Base-by-base conservation (phyloP, 805 yeast species). In the Kazachstania africana region DNA sequence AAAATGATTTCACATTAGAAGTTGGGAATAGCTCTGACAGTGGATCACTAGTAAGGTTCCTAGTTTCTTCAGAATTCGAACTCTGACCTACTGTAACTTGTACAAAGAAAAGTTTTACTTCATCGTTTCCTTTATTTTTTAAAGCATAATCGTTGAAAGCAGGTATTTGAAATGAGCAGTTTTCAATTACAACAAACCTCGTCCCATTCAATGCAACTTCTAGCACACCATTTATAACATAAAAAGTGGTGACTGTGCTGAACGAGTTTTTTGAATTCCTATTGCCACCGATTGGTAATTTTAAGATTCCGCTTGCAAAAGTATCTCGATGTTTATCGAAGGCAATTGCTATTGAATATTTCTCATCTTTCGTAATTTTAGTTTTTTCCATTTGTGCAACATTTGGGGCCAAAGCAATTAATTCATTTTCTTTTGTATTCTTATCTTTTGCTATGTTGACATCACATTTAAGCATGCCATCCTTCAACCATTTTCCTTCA, bases 141-240 rank as follows among this genome's bases (percentile, higher is more conserved):
- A 85, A 66, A 12, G 78, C 71, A 53, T 82, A 84, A 26, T 67
- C 65, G 48, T 80, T 81, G 4, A 77, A 78, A 59, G 78, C 70
- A 1, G 95, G 95, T 5, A 87, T 66, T 45, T 79, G 81, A 45
- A 85, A 77, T 4, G 88, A 70, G 32, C 94, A 78, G 1, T 94
- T 94, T 34, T 66, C 60, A 1, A 70, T 65, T 5, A 76, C 78
- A 4, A 73, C 56, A 49, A 85, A 81, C 15, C 60, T 63, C 14
- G 63, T 65, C 5, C 70, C 71, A 13, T 72, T 68, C 4, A 85
- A 40, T 1, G 74, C 69, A 3, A 81, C 87, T 44, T 81, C 82
- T 6, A 82, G 49, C 3, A 67, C 43, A 0, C 96, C 96, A 24
- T 65, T 60, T 4, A 79, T 66, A 26, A 85, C 84, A 48, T 75